These are phyloP conservation scores for Suhomyces prunicola DNA, from an alignment of 805 yeast genomes.

Conservation along the genomic window DNA sequence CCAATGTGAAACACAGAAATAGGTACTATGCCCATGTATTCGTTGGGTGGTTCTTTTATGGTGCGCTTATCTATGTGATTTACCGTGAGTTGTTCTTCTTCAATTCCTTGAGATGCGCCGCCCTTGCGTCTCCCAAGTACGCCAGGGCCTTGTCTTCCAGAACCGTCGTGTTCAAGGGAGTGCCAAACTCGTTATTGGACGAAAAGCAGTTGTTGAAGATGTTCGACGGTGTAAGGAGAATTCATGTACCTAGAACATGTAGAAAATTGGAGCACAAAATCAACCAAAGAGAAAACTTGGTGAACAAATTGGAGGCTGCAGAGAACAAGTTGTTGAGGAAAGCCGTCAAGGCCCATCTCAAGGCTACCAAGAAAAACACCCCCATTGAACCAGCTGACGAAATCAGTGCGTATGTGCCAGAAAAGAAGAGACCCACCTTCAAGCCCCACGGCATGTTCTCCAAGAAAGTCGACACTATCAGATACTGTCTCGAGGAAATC, in stretches of 20 bases:
- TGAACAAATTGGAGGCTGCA: conserved; percentile 63
- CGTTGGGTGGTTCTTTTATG: conserved; percentile 75
- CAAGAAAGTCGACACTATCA: conserved; percentile 59
- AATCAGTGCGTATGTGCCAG: conserved; percentile 57
- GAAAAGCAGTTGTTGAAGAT: conserved; percentile 70
- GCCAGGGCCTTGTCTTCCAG: conserved; percentile 72
- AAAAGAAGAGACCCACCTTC: conserved; percentile 64
- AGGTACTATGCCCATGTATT: conserved; percentile 87
- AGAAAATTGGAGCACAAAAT: conserved; percentile 55
- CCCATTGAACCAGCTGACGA: conserved; percentile 44
- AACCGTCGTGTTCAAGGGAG: conserved; percentile 79
- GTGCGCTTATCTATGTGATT: conserved; percentile 63
- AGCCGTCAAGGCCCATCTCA: conserved; percentile 61
- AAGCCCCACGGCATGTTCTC: conserved; percentile 46
- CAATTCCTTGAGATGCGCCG: conserved; percentile 72
- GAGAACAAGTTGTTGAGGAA: conserved; percentile 53
- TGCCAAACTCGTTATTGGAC: conserved; percentile 69
- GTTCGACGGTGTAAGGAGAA: conserved; percentile 77
- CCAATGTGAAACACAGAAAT: conserved; percentile 58
- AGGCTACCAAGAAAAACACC: conserved; percentile 65
- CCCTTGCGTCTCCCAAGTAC: conserved; percentile 75
- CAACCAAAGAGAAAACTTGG: conserved; percentile 56
- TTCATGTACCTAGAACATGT: conserved; percentile 74
- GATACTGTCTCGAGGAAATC: conserved; percentile 53
- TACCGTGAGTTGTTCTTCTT: conserved; percentile 82